Evolutionary conservation across 139 green algal genomes (phyloP).

Genomic region (Micractinium conductrix): DNA sequence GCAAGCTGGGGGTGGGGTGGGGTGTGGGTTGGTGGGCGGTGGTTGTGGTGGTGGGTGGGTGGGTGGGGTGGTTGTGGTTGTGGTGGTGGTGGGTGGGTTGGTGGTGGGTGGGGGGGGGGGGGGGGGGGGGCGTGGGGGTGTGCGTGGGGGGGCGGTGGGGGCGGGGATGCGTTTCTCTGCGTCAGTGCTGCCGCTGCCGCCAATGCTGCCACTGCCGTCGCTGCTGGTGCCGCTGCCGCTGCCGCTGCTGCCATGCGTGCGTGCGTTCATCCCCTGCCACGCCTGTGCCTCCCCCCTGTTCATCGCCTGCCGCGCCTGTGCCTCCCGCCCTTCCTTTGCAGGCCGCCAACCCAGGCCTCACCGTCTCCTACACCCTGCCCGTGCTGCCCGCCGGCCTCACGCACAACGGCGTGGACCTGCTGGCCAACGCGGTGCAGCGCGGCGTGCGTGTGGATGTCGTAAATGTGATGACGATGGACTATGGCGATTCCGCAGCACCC

Average conservation of each 20-base stretch:
- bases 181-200: no score
- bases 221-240: no score
- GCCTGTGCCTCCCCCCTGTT: no score
- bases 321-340: background rate
- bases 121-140: background rate
- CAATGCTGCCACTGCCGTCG: no score
- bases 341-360: conserved; percentile 24
- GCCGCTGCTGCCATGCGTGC: no score
- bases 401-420: background rate
- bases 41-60: background rate
- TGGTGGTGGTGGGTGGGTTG: background rate
- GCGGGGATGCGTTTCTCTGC: no score
- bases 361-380: conserved; percentile 22
- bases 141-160: no score
- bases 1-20: background rate
- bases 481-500: conserved; percentile 19
- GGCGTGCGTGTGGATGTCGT: conserved; percentile 15
- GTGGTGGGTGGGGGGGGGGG: no score
- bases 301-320: no score
- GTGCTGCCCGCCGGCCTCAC: conserved; percentile 27
- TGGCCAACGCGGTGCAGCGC: background rate
- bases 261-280: no score
- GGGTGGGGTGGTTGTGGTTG: background rate
- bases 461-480: conserved; percentile 33
- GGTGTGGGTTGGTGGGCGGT: no score